Evolutionary conservation across 257 asterid species (phyloP).

Genomic region (Haberlea rhodopensis): DNA sequence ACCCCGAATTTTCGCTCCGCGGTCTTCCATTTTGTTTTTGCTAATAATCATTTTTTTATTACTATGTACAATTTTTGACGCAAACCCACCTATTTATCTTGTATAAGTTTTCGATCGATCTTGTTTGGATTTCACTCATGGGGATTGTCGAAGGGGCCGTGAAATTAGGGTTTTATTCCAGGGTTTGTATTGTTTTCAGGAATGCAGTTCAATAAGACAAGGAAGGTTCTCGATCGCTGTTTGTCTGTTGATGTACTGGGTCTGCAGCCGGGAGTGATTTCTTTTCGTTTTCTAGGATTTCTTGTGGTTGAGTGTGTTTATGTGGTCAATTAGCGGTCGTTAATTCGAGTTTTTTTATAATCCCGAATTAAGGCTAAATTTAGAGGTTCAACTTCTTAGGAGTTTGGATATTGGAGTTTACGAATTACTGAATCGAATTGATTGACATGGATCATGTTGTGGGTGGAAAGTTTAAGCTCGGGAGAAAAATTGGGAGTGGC

Average conservation of each 20-base stretch:
- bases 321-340: background rate
- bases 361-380: background rate
- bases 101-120: background rate
- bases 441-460: conserved; percentile 73
- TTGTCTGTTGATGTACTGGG: background rate
- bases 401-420: background rate
- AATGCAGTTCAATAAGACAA: background rate
- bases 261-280: background rate
- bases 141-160: background rate
- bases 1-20: background rate
- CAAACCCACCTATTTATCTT: background rate
- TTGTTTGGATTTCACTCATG: background rate
- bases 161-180: background rate
- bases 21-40: background rate
- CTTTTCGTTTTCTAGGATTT: background rate
- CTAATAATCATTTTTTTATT: no score
- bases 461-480: conserved; percentile 92
- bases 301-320: background rate
- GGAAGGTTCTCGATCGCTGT: background rate
- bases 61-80: no score
- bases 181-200: background rate
- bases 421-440: background rate
- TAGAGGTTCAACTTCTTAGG: background rate
- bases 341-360: background rate
- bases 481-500: conserved; percentile 96